Evolutionary conservation across 129 eudicot species (phyloP).

Genomic region (Rutidosis leptorrhynchoides): DNA sequence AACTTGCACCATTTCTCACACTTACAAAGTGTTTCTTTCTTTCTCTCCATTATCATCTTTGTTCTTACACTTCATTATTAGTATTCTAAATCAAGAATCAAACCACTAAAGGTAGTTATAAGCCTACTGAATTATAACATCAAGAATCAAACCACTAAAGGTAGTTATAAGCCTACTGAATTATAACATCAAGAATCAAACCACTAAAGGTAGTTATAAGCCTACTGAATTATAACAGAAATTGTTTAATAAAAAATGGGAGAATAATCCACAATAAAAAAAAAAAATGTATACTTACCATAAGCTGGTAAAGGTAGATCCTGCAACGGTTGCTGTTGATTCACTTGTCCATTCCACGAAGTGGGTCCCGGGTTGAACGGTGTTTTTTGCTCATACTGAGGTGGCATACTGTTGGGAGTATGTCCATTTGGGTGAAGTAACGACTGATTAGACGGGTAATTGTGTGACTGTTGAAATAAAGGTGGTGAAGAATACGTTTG

Average conservation of each 20-base stretch:
- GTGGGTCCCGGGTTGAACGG: slow-evolving; percentile 43
- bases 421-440: slow-evolving; percentile 50
- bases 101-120: too few species aligned
- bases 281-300: slow-evolving; percentile 38
- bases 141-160: too few species aligned
- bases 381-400: slow-evolving; percentile 50
- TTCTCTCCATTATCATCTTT: too few species aligned
- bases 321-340: slow-evolving; percentile 48
- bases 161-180: too few species aligned
- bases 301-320: slow-evolving; percentile 55
- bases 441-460: slow-evolving; percentile 24
- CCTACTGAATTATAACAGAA: too few species aligned
- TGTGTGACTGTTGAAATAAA: slow-evolving; percentile 52
- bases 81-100: too few species aligned
- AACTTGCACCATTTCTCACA: too few species aligned
- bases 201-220: too few species aligned
- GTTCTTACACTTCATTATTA: too few species aligned
- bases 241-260: not conserved
- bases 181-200: too few species aligned
- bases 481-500: slow-evolving; percentile 47
- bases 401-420: slow-evolving; percentile 33
- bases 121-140: too few species aligned
- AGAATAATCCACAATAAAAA: not conserved
- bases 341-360: slow-evolving; percentile 61
- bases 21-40: too few species aligned